Percentiles rank a stretch among this genome's conserved stretches.
Evolutionary conservation across 2,329 filamentous ascomycete genomes (phyloP).

Genomic region (Aspergillus sp.): DNA sequence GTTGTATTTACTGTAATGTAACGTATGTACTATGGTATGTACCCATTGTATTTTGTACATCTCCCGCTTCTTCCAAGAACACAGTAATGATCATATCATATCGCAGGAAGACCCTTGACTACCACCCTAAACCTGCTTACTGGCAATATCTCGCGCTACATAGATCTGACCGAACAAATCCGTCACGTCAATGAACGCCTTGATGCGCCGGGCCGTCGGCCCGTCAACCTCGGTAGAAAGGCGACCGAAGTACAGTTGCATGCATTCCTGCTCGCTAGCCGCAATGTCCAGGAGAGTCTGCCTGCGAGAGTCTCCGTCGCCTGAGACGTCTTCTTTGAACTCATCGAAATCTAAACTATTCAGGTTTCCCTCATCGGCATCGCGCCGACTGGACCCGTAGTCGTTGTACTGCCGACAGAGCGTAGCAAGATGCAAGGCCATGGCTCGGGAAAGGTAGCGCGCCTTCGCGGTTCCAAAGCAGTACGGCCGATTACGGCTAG

Average conservation of each 20-base stretch:
- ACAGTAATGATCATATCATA: too few species aligned
- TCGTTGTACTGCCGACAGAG: conserved; percentile 38
- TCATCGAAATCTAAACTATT: conserved; percentile 37
- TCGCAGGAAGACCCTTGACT: too few species aligned
- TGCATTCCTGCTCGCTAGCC: conserved; percentile 28
- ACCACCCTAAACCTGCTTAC: neutral
- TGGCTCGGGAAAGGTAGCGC: conserved; percentile 7
- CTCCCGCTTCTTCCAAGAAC: too few species aligned
- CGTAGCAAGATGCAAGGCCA: conserved; percentile 23
- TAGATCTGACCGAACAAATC: conserved; percentile 41
- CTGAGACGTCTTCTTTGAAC: conserved; percentile 14
- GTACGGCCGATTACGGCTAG: neutral
- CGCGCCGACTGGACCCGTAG: conserved; percentile 30
- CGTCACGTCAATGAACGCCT: conserved; percentile 32
- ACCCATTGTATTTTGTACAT: too few species aligned
- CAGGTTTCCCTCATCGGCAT: conserved; percentile 30
- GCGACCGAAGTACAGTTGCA: conserved; percentile 13
- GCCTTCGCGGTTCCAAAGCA: too few species aligned
- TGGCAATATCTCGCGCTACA: conserved; percentile 29
- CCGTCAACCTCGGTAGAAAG: conserved; percentile 13
- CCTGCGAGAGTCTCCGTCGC: neutral
- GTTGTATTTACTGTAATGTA: too few species aligned
- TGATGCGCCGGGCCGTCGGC: conserved; percentile 13
- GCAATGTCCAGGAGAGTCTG: conserved; percentile 21
- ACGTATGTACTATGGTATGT: too few species aligned